Evolutionary conservation across 768 basidiomycete species (phyloP), one percentile per base, ranked within the genome.

Genomic region (Lanmaoa pseudosensibilis): DNA sequence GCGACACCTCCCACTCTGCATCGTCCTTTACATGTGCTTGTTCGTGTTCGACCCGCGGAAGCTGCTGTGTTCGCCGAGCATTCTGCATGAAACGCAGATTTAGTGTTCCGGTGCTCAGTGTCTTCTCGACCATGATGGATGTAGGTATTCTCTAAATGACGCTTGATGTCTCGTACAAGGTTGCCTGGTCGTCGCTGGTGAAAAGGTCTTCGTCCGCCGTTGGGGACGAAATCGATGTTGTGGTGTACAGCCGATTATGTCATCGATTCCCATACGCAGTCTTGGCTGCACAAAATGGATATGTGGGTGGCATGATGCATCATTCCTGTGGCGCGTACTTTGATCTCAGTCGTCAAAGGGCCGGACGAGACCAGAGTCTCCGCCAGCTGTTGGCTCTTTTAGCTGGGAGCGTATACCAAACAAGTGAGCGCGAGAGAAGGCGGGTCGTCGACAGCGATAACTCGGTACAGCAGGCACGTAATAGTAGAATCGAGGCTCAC

Each of bases 1-100:
- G 69, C 16, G 82, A 70, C 10, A 88, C 75, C 62, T 84, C 80
- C 87, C 87, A 88, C 65, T 85, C 76, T 0, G 78, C 83, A 49
- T 86, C 84, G 65, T 88, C 85, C 63, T 80, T 77, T 27, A 85
- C 76, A 61, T 77, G 77, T 3, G 83, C 81, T 47, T 78, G 77
- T 45, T 83, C 80, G 1, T 75, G 69, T 59, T 83, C 78, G 16
- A 79, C 78, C 54, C 76, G 76, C 25, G 80, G 75, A 16, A 80
- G 65, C 15, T 80, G 76, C 57, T 84, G 83, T 21, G 80, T 75
- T 2, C 82, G 78, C 2, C 82, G 80, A 0, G 86, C 83, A 71
- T 86, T 86, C 68, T 86, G 87, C 87, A 88, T 88, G 67, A 88
- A 88, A 2, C 82, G 80, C 43, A 89, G 77, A 61, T 82, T 81